These are phyloP conservation scores for Quercus cerris DNA, from an alignment of 306 rosid species.

Conservation along the genomic window DNA sequence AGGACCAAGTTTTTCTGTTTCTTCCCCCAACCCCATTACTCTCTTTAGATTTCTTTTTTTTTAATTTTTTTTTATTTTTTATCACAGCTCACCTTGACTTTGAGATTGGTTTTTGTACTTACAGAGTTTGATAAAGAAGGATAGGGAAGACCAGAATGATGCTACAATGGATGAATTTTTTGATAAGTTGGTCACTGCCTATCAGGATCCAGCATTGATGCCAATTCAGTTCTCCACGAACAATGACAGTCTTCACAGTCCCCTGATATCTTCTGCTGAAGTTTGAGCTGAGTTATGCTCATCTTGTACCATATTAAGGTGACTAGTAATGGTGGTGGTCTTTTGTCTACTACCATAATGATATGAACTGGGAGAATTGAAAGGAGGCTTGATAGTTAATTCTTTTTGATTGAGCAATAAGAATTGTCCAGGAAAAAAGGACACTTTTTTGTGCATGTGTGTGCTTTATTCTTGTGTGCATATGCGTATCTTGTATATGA, in stretches of 20 bases:
- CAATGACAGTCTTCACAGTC: conserved; percentile 42
- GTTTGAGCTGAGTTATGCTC: conserved; percentile 26
- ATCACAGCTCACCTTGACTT: conserved; percentile 10
- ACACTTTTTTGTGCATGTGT: neutral
- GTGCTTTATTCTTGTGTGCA: neutral
- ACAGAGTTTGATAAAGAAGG: conserved; percentile 87
- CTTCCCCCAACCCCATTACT: neutral
- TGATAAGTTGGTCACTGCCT: conserved; percentile 48
- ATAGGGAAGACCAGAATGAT: conserved; percentile 61
- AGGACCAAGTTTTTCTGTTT: neutral
- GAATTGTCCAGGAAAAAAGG: neutral
- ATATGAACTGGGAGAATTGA: too few relatives aligned
- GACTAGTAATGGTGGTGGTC: neutral
- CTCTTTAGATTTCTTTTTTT: neutral
- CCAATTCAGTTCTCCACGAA: conserved; percentile 49
- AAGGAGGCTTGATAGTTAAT: neutral
- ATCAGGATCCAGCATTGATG: conserved; percentile 74
- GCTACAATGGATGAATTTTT: conserved; percentile 55
- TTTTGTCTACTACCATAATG: neutral
- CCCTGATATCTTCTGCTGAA: conserved; percentile 47
- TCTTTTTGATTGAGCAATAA: conserved; percentile 27
- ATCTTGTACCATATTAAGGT: neutral
- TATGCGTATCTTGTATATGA: neutral
- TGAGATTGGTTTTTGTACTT: conserved; percentile 17
- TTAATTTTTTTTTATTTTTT: neutral